Evolutionary conservation across 495 filamentous ascomycete genomes (phyloP).

Genomic region (Daldinia childiae): DNA sequence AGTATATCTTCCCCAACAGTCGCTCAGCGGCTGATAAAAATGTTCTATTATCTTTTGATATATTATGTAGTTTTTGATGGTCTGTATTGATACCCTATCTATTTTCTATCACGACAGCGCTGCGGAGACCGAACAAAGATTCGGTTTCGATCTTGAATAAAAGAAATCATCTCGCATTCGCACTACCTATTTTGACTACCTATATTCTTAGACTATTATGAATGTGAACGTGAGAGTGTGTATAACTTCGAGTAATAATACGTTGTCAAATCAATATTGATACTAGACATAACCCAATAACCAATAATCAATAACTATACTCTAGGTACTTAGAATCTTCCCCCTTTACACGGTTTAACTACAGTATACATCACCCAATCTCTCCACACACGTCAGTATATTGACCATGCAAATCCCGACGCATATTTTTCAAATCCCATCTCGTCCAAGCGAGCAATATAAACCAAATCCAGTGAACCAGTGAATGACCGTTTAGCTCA

Average conservation of each 20-base stretch:
- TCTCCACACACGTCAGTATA: not conserved
- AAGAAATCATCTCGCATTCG: conserved; percentile 14
- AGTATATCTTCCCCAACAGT: conserved; percentile 12
- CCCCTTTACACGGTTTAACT: not conserved
- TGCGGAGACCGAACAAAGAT: conserved; percentile 7
- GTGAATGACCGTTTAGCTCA: not conserved
- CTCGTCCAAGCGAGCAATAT: conserved; percentile 8
- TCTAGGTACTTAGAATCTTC: no score
- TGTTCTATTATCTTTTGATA: conserved; percentile 17
- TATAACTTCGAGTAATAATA: not conserved
- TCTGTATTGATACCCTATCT: conserved; percentile 40
- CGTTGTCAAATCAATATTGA: no score
- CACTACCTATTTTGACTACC: not conserved
- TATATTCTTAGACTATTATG: not conserved
- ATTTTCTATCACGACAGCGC: conserved; percentile 24
- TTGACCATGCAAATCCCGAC: not conserved
- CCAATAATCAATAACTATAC: no score
- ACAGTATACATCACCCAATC: not conserved
- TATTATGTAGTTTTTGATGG: conserved; percentile 37
- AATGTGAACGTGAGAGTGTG: not conserved
- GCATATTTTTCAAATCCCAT: not conserved
- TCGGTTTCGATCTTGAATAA: conserved; percentile 33
- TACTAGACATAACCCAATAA: no score
- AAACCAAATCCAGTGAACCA: conserved; percentile 11
- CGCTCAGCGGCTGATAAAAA: not conserved